Percentiles rank a stretch among this genome's conserved stretches.
Evolutionary conservation across 371 early-diverging fungal species (phyloP).

Genomic region (Syncephalastrum racemosum): DNA sequence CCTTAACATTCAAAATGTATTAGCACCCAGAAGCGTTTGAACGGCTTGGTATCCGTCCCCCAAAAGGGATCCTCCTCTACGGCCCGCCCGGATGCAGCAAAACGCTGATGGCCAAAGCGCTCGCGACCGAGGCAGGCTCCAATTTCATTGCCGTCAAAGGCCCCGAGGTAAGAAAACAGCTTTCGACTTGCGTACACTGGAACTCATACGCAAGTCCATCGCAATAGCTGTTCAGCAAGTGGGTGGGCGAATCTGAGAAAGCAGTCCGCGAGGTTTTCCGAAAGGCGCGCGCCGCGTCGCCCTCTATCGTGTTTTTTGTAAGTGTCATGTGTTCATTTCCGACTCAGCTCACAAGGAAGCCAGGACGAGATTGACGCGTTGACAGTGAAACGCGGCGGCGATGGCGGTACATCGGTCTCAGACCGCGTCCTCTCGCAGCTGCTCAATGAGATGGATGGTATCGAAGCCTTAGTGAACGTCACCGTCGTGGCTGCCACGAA

Average conservation of each 20-base stretch:
- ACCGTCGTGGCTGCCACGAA: slow-evolving; percentile 99
- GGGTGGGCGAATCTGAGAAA: slow-evolving; percentile 99
- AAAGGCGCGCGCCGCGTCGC: slow-evolving; percentile 92
- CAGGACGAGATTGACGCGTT: slow-evolving; percentile 98
- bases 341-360: too few relatives aligned
- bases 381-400: slow-evolving; percentile 79
- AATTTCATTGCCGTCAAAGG: slow-evolving; percentile 98
- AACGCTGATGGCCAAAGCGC: slow-evolving; percentile 96
- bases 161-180: slow-evolving; percentile 82
- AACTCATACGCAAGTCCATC: slow-evolving; percentile 1
- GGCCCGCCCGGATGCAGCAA: slow-evolving; percentile 99
- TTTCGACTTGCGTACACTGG: too few relatives aligned
- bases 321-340: slow-evolving; percentile 21
- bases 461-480: slow-evolving; percentile 91
- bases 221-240: slow-evolving; percentile 87
- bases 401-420: slow-evolving; percentile 78
- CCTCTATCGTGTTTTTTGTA: slow-evolving; percentile 97
- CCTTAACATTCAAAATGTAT: neutral
- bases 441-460: slow-evolving; percentile 95
- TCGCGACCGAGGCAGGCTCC: slow-evolving; percentile 96
- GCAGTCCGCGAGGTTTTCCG: slow-evolving; percentile 94
- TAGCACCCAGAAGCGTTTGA: slow-evolving; percentile 88
- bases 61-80: slow-evolving; percentile 95
- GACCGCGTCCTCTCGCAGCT: slow-evolving; percentile 95
- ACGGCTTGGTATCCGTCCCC: slow-evolving; percentile 88